Conservation (phyloP, 345 rosid species). For the Populus davidiana region DNA sequence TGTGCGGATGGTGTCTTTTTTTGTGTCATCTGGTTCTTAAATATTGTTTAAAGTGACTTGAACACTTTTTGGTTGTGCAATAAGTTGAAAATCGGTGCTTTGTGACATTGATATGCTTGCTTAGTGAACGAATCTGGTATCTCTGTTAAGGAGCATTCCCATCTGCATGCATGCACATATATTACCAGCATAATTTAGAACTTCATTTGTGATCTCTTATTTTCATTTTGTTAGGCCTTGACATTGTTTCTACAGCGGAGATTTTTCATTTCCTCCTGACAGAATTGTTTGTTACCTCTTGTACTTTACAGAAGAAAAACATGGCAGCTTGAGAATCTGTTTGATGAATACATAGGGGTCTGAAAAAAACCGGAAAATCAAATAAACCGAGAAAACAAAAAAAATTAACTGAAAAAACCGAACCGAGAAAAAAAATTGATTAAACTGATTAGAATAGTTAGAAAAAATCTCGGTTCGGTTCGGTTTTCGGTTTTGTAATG, state of each 20-base stretch:
- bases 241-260: neutral
- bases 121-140: neutral
- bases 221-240: neutral
- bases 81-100: constrained; percentile 8
- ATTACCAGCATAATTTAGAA: no score
- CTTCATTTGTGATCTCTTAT: neutral
- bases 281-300: neutral
- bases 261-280: neutral
- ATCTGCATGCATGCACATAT: neutral
- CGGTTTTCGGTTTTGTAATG: no score
- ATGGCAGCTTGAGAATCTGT: neutral
- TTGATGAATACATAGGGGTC: no score
- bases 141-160: neutral
- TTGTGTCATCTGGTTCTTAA: constrained; percentile 1
- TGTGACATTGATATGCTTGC: neutral
- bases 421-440: no score
- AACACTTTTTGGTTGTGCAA: constrained; percentile 5
- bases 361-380: no score
- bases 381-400: no score
- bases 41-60: neutral
- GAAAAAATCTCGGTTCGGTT: no score
- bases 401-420: no score
- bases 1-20: constrained; percentile 22
- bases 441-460: no score
- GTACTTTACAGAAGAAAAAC: neutral